Evolutionary conservation across 75 land plant genomes (phyloP), one percentile per base, ranked within the genome.

Genomic region (Azolla pinnata): DNA sequence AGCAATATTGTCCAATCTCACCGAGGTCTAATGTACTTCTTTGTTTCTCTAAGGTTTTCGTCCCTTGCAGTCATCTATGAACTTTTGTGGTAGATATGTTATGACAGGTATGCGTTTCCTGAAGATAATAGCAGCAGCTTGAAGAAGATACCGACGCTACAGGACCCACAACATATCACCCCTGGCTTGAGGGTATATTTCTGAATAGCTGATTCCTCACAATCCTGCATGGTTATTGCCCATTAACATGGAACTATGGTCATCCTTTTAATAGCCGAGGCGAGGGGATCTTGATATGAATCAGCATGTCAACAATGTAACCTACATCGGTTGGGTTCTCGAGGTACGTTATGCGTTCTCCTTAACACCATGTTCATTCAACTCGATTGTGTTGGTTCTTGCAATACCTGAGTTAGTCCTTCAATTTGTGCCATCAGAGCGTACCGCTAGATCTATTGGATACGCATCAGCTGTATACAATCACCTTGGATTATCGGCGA

Each of bases 221-320:
- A 21, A n/a, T n/a, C n/a, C n/a, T n/a, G n/a, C n/a, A 4, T 23
- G 7, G 8, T 18, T 18, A n/a, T 50, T 50, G 23, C 16, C 28
- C 16, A 10, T 44, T 60, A 12, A 19, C 17, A 28, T 10, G 23
- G 2, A 2, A 40, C n/a, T 33, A 4, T 42, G 8, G 24, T 55
- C 4, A 23, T 5, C 14, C 42, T 61, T 21, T 60, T 62, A 71
- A 60, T 81, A 90, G 97, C 79, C 97, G 14, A 81, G 97, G 56
- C 68, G 97, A 71, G 80, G 77, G 49, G 97, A 91, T 75, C 61
- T 91, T 54, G 97, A 91, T 64, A 91, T 91, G 97, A 91, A 91
- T 59, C 85, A 80, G 65, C 97, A 91, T 74, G 97, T 91, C 33
- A 91, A 91, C 70, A 91, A 91, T 61, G 97, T 91, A 0, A 70